Base-by-base conservation (phyloP, 1,139 yeast genomes). In the Pichia sp. region DNA sequence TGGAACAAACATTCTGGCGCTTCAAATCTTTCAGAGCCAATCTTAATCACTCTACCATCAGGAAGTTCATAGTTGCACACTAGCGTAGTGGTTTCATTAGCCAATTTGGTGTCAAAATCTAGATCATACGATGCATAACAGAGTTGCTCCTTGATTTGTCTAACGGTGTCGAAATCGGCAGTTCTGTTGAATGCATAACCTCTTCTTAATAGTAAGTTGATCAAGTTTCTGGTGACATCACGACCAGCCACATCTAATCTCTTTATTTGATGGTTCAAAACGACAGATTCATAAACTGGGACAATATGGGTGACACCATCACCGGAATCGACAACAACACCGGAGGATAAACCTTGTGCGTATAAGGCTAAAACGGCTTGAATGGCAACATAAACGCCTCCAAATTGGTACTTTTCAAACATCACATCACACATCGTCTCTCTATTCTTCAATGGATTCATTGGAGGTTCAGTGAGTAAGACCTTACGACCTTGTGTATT, bases 1-100 rank as follows among this genome's bases (percentile, higher is more conserved):
- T 93, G 98, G 74, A 91, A 91, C 52, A 91, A 70, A 65, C 98
- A 91, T 63, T 91, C 98, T 25, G 98, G 96, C 3, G 98, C 98
- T 63, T 87, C 95, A 59, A 85, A 91, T 62, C 98, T 74, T 63
- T 91, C 98, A 23, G 93, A 84, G 4, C 98, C 97, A 32, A 88
- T 85, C 60, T 83, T 85, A 52, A 91, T 87, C 27, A 84, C 77
- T 61, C 98, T 76, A 37, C 98, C 98, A 62, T 91, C 98, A 11
- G 98, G 98, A 45, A 93, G 72, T 62, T 91, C 96, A 59, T 85
- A 88, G 42, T 74, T 74, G 58, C 88, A 94, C 39, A 88, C 96
- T 48, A 91, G 68, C 4, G 94, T 84, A 3, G 98, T 91, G 6
- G 99, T 91, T 53, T 91, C 98, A 48, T 82, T 81, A 15, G 97